Conservation (phyloP, 805 yeast genomes). For the Lachancea kluyveri region DNA sequence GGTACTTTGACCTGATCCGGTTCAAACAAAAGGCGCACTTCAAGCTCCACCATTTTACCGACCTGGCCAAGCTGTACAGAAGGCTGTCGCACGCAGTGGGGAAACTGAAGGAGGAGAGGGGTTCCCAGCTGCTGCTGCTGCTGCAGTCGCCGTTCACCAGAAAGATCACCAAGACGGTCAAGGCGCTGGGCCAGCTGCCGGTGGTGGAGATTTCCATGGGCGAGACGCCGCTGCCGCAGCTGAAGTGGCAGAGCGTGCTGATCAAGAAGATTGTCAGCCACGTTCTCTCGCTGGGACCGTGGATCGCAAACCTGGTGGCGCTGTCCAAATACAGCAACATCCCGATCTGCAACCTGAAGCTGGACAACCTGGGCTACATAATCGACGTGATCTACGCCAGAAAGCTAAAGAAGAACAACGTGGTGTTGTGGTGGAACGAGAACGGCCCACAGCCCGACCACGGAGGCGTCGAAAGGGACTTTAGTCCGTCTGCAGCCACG, state of each 20-base stretch:
- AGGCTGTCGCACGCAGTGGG: constrained; percentile 49
- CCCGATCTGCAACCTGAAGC: constrained; percentile 79
- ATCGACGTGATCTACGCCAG: constrained; percentile 88
- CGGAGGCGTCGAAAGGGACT: constrained; percentile 74
- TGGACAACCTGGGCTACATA: constrained; percentile 70
- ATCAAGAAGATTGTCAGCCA: constrained; percentile 63
- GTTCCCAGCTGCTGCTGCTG: constrained; percentile 57
- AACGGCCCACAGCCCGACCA: constrained; percentile 65
- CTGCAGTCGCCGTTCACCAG: constrained; percentile 64
- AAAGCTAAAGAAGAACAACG: constrained; percentile 52
- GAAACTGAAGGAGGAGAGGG: constrained; percentile 57
- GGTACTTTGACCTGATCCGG: constrained; percentile 41
- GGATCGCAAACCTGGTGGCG: constrained; percentile 61
- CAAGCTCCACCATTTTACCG: constrained; percentile 49
- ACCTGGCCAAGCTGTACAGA: constrained; percentile 47
- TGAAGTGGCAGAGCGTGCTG: constrained; percentile 75
- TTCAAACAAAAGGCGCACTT: constrained; percentile 50
- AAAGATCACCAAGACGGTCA: constrained; percentile 42
- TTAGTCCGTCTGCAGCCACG: constrained; percentile 33
- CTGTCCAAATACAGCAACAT: constrained; percentile 69
- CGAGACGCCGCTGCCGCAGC: constrained; percentile 58
- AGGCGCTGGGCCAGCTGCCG: constrained; percentile 51
- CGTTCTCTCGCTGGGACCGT: constrained; percentile 63
- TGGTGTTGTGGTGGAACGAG: constrained; percentile 92
- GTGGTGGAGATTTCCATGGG: constrained; percentile 52